Conservation (phyloP, 1,284 basidiomycete species). For the Ganoderma resinaceum region DNA sequence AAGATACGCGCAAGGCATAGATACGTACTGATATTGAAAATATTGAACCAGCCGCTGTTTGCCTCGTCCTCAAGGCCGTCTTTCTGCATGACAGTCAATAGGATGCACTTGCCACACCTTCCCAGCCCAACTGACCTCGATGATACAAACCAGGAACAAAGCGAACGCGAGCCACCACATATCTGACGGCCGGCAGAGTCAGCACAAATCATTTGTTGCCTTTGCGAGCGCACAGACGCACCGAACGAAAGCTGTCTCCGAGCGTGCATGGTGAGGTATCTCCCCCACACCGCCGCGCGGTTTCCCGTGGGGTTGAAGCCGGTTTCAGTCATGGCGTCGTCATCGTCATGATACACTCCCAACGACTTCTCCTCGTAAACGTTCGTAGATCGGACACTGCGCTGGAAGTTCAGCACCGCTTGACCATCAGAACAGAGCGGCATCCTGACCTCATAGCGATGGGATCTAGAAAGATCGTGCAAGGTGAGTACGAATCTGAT, state of each 20-base stretch:
- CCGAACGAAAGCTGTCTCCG: constrained; percentile 90
- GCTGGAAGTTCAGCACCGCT: not conserved
- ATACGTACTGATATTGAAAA: constrained; percentile 74
- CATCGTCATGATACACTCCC: constrained; percentile 72
- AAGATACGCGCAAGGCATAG: not conserved
- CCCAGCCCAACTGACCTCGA: constrained; percentile 59
- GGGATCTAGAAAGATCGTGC: constrained; percentile 37
- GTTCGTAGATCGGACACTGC: constrained; percentile 91
- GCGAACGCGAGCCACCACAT: constrained; percentile 91
- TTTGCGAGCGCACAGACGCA: constrained; percentile 38
- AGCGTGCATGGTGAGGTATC: constrained; percentile 83
- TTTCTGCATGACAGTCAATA: constrained; percentile 37
- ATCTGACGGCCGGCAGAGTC: constrained; percentile 50
- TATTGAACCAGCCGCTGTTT: constrained; percentile 75
- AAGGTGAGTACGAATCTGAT: not conserved
- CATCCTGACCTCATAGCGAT: constrained; percentile 42
- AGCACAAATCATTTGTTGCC: not conserved
- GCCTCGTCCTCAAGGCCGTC: constrained; percentile 49
- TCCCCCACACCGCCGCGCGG: constrained; percentile 74
- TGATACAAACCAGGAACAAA: constrained; percentile 85
- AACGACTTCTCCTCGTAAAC: constrained; percentile 95
- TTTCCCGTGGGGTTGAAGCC: constrained; percentile 53
- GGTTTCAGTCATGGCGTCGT: constrained; percentile 45
- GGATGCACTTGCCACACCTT: not conserved
- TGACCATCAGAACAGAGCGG: too few species aligned